Conservation (phyloP, 768 basidiomycete genomes). For the Boletus pseudo-olivaceus region DNA sequence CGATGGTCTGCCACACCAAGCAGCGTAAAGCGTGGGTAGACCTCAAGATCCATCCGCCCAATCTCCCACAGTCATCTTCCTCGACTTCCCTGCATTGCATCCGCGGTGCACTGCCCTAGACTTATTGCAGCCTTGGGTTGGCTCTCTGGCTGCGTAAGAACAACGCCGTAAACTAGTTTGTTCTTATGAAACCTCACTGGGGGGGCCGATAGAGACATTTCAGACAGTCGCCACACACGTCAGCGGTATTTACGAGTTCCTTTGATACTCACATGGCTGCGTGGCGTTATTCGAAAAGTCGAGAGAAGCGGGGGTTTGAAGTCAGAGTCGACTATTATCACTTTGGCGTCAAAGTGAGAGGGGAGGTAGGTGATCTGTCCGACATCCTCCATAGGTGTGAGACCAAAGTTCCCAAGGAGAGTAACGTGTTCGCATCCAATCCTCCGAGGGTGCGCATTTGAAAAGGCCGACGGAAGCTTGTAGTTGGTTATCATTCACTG, state of each 20-base stretch:
- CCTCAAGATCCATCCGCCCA: background rate
- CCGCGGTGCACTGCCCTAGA: background rate
- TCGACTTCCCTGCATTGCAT: background rate
- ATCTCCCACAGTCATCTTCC: background rate
- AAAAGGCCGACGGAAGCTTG: background rate
- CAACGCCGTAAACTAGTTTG: background rate
- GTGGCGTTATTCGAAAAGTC: background rate
- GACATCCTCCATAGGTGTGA: background rate
- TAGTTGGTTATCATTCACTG: background rate
- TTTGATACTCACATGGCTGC: background rate
- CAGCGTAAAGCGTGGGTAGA: background rate
- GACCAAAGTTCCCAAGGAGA: background rate
- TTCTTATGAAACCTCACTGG: background rate
- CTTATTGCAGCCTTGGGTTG: background rate
- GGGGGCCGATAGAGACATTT: background rate
- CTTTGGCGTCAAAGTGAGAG: background rate
- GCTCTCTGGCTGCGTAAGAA: background rate
- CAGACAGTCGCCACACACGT: background rate
- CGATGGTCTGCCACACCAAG: background rate
- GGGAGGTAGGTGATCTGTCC: background rate
- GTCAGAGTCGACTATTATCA: background rate
- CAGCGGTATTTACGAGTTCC: background rate
- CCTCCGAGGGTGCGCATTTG: background rate
- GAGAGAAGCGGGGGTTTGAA: too few relatives aligned
- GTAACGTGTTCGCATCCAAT: background rate